Evolutionary conservation across 192 early-diverging fungal species (phyloP).

Genomic region (Coemansia sp.): DNA sequence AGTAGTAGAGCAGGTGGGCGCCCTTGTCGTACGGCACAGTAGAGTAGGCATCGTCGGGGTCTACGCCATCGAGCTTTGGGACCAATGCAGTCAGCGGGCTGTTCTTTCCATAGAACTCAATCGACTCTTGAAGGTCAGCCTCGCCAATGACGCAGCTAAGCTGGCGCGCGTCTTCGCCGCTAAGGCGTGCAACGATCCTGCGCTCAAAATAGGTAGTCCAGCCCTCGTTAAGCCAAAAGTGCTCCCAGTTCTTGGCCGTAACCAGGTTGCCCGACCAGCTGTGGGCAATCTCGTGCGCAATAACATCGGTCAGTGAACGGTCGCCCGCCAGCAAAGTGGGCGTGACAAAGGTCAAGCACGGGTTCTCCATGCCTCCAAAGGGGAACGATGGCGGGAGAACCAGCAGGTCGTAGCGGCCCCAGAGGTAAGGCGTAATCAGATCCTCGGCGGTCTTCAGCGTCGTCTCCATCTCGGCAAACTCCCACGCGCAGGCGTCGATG

Average conservation of each 20-base stretch:
- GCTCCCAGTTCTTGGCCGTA: slow-evolving; percentile 77
- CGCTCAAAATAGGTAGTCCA: slow-evolving; percentile 93
- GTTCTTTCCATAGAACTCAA: slow-evolving; percentile 64
- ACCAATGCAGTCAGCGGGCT: slow-evolving; percentile 69
- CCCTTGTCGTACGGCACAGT: slow-evolving; percentile 95
- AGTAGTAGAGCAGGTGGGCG: slow-evolving; percentile 88
- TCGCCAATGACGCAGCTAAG: slow-evolving; percentile 86
- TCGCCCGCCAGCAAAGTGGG: slow-evolving; percentile 95
- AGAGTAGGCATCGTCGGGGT: slow-evolving; percentile 83
- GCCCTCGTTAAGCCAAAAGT: slow-evolving; percentile 95
- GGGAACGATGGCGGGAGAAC: slow-evolving; percentile 85
- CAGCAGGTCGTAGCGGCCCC: slow-evolving; percentile 95
- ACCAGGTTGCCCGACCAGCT: slow-evolving; percentile 90
- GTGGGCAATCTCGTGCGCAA: slow-evolving; percentile 93
- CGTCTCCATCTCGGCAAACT: slow-evolving; percentile 79
- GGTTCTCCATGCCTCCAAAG: slow-evolving; percentile 97
- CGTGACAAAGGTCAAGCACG: slow-evolving; percentile 97
- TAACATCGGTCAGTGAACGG: slow-evolving; percentile 87
- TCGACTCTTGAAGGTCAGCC: slow-evolving; percentile 69
- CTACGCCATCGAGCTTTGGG: slow-evolving; percentile 69
- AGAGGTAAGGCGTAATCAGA: slow-evolving; percentile 86
- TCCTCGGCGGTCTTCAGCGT: slow-evolving; percentile 67
- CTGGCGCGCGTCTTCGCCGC: slow-evolving; percentile 74
- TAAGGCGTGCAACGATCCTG: slow-evolving; percentile 79
- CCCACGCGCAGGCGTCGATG: slow-evolving; percentile 87